Base-by-base conservation (phyloP, 768 basidiomycete genomes). In the Kwoniella mangroviensis region DNA sequence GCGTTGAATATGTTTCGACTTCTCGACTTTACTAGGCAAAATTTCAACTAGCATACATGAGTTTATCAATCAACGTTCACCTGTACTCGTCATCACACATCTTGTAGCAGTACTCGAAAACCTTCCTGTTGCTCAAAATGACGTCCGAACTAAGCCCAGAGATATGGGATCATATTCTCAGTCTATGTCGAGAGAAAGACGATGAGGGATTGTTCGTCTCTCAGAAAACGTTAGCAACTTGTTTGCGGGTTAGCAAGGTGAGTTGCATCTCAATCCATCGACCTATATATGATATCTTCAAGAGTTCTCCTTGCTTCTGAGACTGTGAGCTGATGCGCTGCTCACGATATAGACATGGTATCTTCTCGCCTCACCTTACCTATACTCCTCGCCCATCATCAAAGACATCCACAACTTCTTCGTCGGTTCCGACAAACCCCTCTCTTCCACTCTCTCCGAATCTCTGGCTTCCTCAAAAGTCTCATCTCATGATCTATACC, bases 341-440 rank as follows among this genome's bases (percentile, higher is more conserved):
- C 9, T 34, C 1, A 34, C 34, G 6, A 4, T 19, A 12, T 11
- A 41, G 41, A 22, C 42, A 62, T 41, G 66, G 57, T 67, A 45
- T 12, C 55, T 59, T 41, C 21, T 52, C 22, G 53, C 22, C 53
- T 56, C 56, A 15, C 67, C 52, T 55, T 56, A 42, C 66, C 63
- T n/a, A 57, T 53, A 65, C n/a, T 13, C 15, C 49, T 59, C 56
- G 21, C 57, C 73, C 72, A 22, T 74, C 72, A 41, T 75, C 72
- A 41, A 42, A 59, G 56, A 67, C 57, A 59, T 74, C 68, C 40
- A 71, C 70, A 24, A 22, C 40, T 60, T 60, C n/a, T 24, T 60
- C 21, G 4, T 12, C 34, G 58, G 58, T 19, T 28, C 58, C 19
- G 58, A 43, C 13, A 41, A 43, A 60, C 41, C 41, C 22, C 12